Evolutionary conservation across 371 early-diverging fungal species (phyloP).

Genomic region (Thermomucor indicae-seudaticae): DNA sequence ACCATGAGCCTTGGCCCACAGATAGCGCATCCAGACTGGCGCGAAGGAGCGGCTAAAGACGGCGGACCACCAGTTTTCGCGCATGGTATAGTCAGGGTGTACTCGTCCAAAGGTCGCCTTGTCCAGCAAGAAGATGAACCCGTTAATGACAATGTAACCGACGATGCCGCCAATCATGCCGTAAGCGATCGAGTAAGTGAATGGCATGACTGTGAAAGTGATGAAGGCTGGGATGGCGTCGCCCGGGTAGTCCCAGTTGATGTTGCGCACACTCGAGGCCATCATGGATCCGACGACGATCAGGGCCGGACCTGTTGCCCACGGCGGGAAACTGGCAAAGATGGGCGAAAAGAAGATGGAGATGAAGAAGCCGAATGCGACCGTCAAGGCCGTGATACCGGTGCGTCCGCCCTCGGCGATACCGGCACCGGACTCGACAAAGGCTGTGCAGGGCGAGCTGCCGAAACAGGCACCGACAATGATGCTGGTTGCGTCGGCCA

Average conservation of each 20-base stretch:
- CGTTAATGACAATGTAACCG: conserved; percentile 58
- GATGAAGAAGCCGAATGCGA: conserved; percentile 68
- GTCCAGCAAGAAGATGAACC: conserved; percentile 39
- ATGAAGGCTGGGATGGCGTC: conserved; percentile 77
- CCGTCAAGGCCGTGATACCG: conserved; percentile 66
- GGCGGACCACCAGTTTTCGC: conserved; percentile 47
- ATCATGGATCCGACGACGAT: conserved; percentile 81
- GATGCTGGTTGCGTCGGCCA: conserved; percentile 65
- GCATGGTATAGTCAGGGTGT: conserved; percentile 39
- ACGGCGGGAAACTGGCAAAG: conserved; percentile 80
- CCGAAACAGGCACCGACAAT: conserved; percentile 69
- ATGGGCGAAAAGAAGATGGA: conserved; percentile 79
- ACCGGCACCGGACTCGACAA: conserved; percentile 77
- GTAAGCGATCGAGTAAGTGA: conserved; percentile 72
- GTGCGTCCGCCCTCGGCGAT: conserved; percentile 80
- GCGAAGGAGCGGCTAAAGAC: conserved; percentile 27
- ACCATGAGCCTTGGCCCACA: conserved; percentile 26
- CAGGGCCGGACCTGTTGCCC: conserved; percentile 80
- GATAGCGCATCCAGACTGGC: conserved; percentile 36
- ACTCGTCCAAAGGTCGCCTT: conserved; percentile 50
- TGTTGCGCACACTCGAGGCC: conserved; percentile 60
- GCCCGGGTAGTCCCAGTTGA: conserved; percentile 76
- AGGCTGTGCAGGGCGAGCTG: conserved; percentile 73
- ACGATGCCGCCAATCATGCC: conserved; percentile 65
- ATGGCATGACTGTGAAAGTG: conserved; percentile 72